phyloP scores from a whole-genome alignment of 2,329 filamentous ascomycete genomes.

The Trichophyton verrucosum region DNA sequence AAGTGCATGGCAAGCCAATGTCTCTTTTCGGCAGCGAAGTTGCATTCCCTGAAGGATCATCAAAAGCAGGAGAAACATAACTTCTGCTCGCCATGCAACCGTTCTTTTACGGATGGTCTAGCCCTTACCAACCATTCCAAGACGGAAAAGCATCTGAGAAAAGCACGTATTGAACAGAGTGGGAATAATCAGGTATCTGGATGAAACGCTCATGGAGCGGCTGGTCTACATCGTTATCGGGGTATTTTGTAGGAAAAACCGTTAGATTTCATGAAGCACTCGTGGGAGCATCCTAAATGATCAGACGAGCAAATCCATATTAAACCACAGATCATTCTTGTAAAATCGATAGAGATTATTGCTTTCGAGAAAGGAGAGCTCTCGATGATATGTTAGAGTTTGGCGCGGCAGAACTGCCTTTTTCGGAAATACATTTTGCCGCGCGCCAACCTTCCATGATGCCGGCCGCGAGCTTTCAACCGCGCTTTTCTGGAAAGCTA shows the following conservation, averaged over 20 bases:
- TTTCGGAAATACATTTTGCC: neutral
- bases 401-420: neutral
- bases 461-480: neutral
- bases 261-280: too few species aligned
- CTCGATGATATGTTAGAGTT: neutral
- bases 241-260: neutral
- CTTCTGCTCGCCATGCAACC: slow-evolving; percentile 11
- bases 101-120: slow-evolving; percentile 5
- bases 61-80: slow-evolving; percentile 9
- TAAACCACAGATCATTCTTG: too few species aligned
- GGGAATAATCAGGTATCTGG: neutral
- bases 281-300: too few species aligned
- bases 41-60: slow-evolving; percentile 3
- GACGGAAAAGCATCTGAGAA: slow-evolving; percentile 2
- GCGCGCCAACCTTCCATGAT: neutral
- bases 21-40: neutral
- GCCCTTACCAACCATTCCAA: slow-evolving; percentile 8
- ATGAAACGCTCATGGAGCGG: neutral
- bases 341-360: too few species aligned
- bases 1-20: slow-evolving; percentile 5
- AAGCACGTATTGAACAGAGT: neutral
- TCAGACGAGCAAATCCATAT: too few species aligned
- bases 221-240: neutral
- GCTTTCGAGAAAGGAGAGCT: too few species aligned
- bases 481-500: neutral